Percentiles rank a stretch among this genome's conserved stretches.
phyloP scores from a whole-genome alignment of 208 protist genomes.

The Trypanosoma avium region DNA sequence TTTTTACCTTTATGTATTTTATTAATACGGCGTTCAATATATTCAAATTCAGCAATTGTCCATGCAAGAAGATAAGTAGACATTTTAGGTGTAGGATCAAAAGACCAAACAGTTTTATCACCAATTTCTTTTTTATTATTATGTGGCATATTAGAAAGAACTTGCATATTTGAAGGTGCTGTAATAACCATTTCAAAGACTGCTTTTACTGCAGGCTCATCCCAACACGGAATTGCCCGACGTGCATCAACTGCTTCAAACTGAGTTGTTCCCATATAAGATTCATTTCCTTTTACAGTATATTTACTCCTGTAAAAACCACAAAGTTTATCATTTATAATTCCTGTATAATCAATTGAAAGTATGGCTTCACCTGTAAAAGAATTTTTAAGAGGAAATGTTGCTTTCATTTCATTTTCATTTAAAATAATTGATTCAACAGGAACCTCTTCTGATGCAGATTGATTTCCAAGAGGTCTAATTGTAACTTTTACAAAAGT shows the following conservation, averaged over 20 bases:
- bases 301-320: conserved; percentile 95
- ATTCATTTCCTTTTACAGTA: conserved; percentile 53
- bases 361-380: conserved; percentile 47
- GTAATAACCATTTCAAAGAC: conserved; percentile 92
- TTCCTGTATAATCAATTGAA: conserved; percentile 80
- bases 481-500: conserved; percentile 42
- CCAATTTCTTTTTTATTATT: conserved; percentile 19
- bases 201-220: conserved; percentile 94
- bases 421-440: conserved; percentile 28
- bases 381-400: conserved; percentile 31
- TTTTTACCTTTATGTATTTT: conserved; percentile 17
- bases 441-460: conserved; percentile 13
- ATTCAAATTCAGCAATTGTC: conserved; percentile 87
- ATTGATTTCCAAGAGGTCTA: conserved; percentile 3
- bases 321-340: conserved; percentile 89
- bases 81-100: conserved; percentile 88
- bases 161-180: conserved; percentile 53
- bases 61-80: conserved; percentile 97
- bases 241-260: conserved; percentile 93
- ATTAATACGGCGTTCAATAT: conserved; percentile 38
- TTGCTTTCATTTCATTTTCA: conserved; percentile 32
- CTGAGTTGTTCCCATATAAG: conserved; percentile 86
- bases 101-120: conserved; percentile 45
- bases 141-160: conserved; percentile 91
- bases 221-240: conserved; percentile 94